Conservation (phyloP, 169 alveolate genomes). For the Eimeria tenella region DNA sequence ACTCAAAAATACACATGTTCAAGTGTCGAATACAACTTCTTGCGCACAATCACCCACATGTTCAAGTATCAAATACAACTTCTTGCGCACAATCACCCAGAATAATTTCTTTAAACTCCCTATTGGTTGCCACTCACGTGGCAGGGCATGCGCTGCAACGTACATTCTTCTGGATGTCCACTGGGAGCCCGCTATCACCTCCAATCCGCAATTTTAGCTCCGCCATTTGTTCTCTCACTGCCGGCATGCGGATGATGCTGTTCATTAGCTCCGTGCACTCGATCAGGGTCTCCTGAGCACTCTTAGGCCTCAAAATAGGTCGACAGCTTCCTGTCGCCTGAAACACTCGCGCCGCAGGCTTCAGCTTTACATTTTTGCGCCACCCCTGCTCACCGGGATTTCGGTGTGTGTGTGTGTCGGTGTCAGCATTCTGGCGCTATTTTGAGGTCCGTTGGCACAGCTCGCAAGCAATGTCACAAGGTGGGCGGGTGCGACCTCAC, state of each 20-base stretch:
- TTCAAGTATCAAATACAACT: background rate
- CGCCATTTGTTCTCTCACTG: slow-evolving; percentile 51
- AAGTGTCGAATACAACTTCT: background rate
- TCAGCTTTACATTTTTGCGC: no score
- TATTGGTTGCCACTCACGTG: background rate
- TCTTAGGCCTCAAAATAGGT: slow-evolving; percentile 31
- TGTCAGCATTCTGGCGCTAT: no score
- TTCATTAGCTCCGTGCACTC: slow-evolving; percentile 51
- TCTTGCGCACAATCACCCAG: background rate
- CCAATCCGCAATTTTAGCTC: slow-evolving; percentile 69
- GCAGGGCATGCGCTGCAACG: background rate
- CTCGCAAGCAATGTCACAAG: background rate
- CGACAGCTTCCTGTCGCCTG: slow-evolving; percentile 34
- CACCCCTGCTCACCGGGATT: no score
- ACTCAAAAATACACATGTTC: background rate
- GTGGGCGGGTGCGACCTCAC: background rate
- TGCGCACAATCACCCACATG: background rate
- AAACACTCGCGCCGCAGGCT: background rate
- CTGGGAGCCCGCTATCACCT: slow-evolving; percentile 57
- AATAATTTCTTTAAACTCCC: background rate
- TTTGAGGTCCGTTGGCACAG: no score
- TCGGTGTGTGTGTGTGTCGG: no score
- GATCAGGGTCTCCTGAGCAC: slow-evolving; percentile 61
- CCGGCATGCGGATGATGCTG: slow-evolving; percentile 57
- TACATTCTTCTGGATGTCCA: slow-evolving; percentile 50